These are phyloP conservation scores for Colletotrichum eleusines DNA, from an alignment of 2,329 filamentous ascomycete species.

Conservation along the genomic window DNA sequence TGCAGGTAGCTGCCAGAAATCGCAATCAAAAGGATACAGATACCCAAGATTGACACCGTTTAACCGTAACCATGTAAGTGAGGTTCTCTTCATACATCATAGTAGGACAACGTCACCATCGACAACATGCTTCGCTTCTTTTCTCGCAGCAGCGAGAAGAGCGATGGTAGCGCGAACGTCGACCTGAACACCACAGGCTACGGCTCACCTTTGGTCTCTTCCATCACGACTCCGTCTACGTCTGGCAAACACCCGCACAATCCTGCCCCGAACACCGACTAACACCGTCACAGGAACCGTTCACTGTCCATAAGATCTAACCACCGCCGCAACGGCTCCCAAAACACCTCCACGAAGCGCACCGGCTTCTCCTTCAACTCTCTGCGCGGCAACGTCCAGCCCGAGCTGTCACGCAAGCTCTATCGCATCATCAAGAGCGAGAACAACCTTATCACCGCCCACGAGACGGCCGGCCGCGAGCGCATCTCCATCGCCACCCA, in stretches of 20 bases:
- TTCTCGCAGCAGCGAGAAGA: conserved; percentile 25
- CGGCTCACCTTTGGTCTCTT: not conserved
- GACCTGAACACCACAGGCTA: not conserved
- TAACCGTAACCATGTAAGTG: conserved; percentile 32
- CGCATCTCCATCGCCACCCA: conserved; percentile 87
- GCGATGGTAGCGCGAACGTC: not conserved
- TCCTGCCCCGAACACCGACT: not conserved
- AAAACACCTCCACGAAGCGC: conserved; percentile 53
- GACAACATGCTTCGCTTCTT: conserved; percentile 34
- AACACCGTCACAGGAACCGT: conserved; percentile 69
- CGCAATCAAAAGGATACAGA: not conserved
- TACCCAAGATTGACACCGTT: not conserved
- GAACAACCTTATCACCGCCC: conserved; percentile 86
- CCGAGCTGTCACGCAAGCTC: conserved; percentile 89
- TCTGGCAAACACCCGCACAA: not conserved
- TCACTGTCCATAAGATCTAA: conserved; percentile 79
- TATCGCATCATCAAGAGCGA: conserved; percentile 95
- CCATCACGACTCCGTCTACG: conserved; percentile 6
- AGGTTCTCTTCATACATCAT: conserved; percentile 10
- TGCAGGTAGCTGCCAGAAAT: not conserved
- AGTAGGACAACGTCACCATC: not conserved
- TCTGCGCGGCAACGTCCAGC: conserved; percentile 85
- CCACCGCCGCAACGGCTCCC: conserved; percentile 58
- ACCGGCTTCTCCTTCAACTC: conserved; percentile 82
- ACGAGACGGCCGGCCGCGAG: conserved; percentile 88